Base-by-base conservation (phyloP, 768 basidiomycete genomes). In the Pleurotus ostreatus region DNA sequence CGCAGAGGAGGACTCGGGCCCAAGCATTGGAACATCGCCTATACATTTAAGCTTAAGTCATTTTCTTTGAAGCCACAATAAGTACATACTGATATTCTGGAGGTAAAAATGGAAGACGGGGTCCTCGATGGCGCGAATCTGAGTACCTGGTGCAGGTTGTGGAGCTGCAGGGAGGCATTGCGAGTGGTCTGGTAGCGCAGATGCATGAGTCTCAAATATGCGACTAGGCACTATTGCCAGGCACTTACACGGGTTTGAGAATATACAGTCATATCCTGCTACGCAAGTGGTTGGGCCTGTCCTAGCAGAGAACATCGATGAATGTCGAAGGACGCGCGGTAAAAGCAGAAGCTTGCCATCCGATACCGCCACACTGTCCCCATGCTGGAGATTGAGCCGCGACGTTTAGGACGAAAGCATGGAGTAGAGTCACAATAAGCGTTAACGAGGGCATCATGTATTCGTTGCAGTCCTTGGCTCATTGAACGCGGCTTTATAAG, bases 61-160 rank as follows among this genome's bases (percentile, higher is more conserved):
- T 25, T 25, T 25, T 25, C 30, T 34, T 34, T 0, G 0, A 34
- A 11, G 7, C 0, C 2, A 11, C 11, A 9, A 34, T 34, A 34
- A 11, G 30, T 34, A 11, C 30, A 34, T 34, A 80, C 80, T 75
- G 40, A 65, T 64, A 59, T 72, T 73, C 60, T 82, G 82, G 18
- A 84, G 71, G 65, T 84, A 84, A 62, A 81, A 78, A 62, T 84
- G 81, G 59, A 68, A 83, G 5, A 80, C 79, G 3, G 82, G 81
- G 47, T 73, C 75, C 60, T 77, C 72, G 26, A 76, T 81, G 2
- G 77, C 66, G 47, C 82, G 77, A 51, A 84, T 82, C 59, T 81
- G 81, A 26, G 78, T 76, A 4, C 72, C 75, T 37, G 63, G 59
- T 2, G 68, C 59, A 2, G 72, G 61, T 12, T 72, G 63, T 5